A percentile compares a stretch with the other conserved stretches of the same genome.
Conservation (phyloP, 2,329 filamentous ascomycete species). For the Lasiodiplodia hormozganensis region DNA sequence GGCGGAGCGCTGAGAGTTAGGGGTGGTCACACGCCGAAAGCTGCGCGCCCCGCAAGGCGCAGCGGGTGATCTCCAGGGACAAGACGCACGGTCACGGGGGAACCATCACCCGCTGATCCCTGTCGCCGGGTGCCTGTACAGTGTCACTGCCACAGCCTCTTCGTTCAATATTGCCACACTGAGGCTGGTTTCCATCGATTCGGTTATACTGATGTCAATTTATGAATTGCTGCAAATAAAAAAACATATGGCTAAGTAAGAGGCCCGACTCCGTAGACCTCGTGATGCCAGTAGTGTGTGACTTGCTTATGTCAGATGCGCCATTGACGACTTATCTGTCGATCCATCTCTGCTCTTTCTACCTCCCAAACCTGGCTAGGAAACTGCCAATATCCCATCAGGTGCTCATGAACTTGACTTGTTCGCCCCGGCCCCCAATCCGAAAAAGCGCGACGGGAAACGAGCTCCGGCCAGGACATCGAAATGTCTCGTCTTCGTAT, state of each 20-base stretch:
- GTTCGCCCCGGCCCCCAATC: too few species aligned
- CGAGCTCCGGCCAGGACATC: too few species aligned
- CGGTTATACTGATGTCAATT: too few species aligned
- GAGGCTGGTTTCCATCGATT: not conserved
- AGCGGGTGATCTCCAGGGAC: slow-evolving; percentile 24
- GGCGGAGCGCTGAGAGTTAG: not conserved
- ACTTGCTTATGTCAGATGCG: not conserved
- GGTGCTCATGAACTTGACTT: too few species aligned
- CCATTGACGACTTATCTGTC: not conserved
- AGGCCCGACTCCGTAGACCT: not conserved
- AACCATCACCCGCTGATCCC: not conserved
- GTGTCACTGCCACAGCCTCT: not conserved
- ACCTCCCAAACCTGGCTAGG: not conserved
- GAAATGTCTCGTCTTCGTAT: too few species aligned
- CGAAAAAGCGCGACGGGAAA: too few species aligned
- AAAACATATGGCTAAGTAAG: not conserved
- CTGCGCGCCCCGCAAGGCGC: slow-evolving; percentile 5
- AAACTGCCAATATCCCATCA: not conserved
- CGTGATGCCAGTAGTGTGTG: not conserved
- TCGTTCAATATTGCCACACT: not conserved
- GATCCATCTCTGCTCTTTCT: not conserved
- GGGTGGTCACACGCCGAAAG: not conserved
- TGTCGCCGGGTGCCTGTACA: not conserved
- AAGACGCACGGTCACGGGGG: not conserved
- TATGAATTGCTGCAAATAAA: not conserved